Conservation (phyloP, 2,329 filamentous ascomycete species). For the Didymella pinodella region DNA sequence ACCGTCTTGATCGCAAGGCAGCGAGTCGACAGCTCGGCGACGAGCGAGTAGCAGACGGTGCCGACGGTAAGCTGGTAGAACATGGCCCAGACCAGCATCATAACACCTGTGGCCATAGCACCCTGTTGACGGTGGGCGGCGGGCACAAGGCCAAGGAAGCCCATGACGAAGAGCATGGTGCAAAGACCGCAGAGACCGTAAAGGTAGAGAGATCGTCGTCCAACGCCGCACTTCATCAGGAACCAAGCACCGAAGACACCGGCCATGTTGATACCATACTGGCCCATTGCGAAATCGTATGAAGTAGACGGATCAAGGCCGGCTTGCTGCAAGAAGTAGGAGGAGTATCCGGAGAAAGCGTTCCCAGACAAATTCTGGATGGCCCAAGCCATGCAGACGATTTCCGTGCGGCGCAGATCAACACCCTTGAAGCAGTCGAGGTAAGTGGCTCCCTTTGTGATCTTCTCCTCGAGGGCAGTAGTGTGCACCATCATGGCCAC, state of each 20-base stretch:
- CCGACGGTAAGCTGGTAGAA: slow-evolving; percentile 88
- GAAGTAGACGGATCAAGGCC: slow-evolving; percentile 54
- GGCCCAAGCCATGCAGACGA: slow-evolving; percentile 64
- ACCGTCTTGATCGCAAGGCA: slow-evolving; percentile 91
- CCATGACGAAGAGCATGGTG: slow-evolving; percentile 80
- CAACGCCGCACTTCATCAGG: slow-evolving; percentile 77
- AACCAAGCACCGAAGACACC: slow-evolving; percentile 84
- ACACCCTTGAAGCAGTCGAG: slow-evolving; percentile 83
- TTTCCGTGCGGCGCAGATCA: slow-evolving; percentile 80
- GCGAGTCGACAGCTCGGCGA: slow-evolving; percentile 82
- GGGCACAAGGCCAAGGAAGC: slow-evolving; percentile 80
- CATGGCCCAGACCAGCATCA: slow-evolving; percentile 67
- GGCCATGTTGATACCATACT: slow-evolving; percentile 74
- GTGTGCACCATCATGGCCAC: slow-evolving; percentile 94
- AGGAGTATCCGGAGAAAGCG: slow-evolving; percentile 58
- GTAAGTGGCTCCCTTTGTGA: slow-evolving; percentile 77
- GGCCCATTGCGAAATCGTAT: slow-evolving; percentile 62
- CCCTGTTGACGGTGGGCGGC: slow-evolving; percentile 64
- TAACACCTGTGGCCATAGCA: slow-evolving; percentile 79
- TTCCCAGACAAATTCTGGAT: slow-evolving; percentile 60
- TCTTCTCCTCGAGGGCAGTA: slow-evolving; percentile 78
- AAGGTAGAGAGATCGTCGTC: slow-evolving; percentile 78
- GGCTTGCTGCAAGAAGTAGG: slow-evolving; percentile 60
- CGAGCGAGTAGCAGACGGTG: slow-evolving; percentile 88
- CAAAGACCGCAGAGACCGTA: slow-evolving; percentile 75